A percentile compares a stretch with the other conserved stretches of the same genome.
These are phyloP conservation scores for Phaseolus lunatus DNA, from an alignment of 306 rosid genomes.

Conservation along the genomic window DNA sequence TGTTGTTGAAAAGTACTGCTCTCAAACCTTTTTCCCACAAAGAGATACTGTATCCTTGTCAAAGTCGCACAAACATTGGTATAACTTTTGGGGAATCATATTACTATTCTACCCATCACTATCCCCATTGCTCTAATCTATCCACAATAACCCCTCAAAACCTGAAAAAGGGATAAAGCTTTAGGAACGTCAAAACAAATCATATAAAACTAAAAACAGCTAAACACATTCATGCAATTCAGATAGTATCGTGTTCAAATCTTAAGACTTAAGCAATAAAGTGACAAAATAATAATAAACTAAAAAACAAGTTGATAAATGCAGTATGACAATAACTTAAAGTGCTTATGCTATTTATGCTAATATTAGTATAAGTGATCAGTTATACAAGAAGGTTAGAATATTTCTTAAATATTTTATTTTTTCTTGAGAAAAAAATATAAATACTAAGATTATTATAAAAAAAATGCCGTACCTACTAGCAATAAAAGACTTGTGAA, in stretches of 20 bases:
- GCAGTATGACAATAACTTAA: neutral
- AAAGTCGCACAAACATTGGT: neutral
- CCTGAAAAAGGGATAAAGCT: neutral
- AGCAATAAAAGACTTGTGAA: neutral
- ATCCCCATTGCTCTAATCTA: too few species aligned
- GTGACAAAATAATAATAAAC: neutral
- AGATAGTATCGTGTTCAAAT: too few species aligned
- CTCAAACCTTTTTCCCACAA: neutral
- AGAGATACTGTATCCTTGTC: neutral
- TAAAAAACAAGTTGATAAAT: neutral
- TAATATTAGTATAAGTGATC: neutral
- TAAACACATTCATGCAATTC: neutral
- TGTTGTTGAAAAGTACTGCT: too few species aligned
- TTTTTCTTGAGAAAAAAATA: too few species aligned
- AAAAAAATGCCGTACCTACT: neutral
- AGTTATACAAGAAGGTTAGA: too few species aligned
- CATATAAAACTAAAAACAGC: neutral
- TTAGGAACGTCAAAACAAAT: neutral
- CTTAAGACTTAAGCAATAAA: neutral
- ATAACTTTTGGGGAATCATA: neutral
- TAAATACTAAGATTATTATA: neutral
- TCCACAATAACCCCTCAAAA: neutral
- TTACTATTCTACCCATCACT: neutral
- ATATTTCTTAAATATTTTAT: too few species aligned
- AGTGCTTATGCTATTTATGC: neutral